Percentiles rank a stretch among this genome's conserved stretches.
phyloP scores from a whole-genome alignment of 257 asterid species.

The Misopates orontium region DNA sequence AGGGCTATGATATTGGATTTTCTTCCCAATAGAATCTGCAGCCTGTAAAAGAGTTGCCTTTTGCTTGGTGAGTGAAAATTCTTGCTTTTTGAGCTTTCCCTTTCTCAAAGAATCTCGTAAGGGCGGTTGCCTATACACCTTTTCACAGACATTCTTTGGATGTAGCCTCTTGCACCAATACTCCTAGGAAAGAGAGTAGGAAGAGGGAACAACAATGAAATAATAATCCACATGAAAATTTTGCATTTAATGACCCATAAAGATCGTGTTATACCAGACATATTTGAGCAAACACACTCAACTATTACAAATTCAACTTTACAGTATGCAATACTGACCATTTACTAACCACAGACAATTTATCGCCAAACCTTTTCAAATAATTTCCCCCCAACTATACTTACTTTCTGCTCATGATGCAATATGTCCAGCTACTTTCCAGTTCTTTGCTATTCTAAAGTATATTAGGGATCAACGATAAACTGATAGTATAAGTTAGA shows the following conservation, averaged over 20 bases:
- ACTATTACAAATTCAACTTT: not conserved
- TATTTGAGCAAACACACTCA: not conserved
- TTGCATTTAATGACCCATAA: constrained; percentile 21
- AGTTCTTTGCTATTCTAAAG: constrained; percentile 19
- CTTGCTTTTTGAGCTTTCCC: constrained; percentile 92
- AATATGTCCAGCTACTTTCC: not conserved
- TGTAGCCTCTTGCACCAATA: constrained; percentile 96
- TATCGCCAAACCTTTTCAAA: constrained; percentile 24
- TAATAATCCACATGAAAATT: constrained; percentile 20
- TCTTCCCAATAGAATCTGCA: constrained; percentile 93
- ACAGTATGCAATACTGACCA: constrained; percentile 8
- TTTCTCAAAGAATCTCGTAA: constrained; percentile 86
- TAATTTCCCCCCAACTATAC: not conserved
- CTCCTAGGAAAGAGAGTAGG: constrained; percentile 51
- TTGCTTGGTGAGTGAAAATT: constrained; percentile 72
- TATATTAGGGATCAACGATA: too few species aligned
- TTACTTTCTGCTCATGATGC: constrained; percentile 9
- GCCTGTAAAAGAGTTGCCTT: constrained; percentile 70
- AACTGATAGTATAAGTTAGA: too few species aligned
- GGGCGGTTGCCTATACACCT: constrained; percentile 97
- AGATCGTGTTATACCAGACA: too few species aligned
- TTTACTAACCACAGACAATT: constrained; percentile 22
- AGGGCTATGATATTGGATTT: constrained; percentile 80
- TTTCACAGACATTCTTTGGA: constrained; percentile 95
- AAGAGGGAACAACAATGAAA: constrained; percentile 7